Conservation (phyloP, 78 protist genomes). For the Planoprotostelium fungivorum region DNA sequence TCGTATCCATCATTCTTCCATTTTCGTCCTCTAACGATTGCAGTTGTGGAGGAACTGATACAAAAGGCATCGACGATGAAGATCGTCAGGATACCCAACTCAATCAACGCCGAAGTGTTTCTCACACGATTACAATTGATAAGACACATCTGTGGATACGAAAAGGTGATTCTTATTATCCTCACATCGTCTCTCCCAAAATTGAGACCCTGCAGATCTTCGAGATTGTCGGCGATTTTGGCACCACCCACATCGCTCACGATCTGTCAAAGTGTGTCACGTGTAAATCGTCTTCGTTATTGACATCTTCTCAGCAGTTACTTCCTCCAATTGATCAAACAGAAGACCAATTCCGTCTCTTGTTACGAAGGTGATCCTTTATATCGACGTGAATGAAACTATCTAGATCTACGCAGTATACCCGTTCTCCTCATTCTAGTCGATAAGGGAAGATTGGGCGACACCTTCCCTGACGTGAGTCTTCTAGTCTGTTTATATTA, state of each 20-base stretch:
- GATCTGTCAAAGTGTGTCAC: background rate
- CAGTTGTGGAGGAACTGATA: too few relatives aligned
- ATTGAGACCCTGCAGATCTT: too few relatives aligned
- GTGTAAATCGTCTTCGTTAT: background rate
- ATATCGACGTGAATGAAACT: too few relatives aligned
- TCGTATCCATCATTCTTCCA: too few relatives aligned
- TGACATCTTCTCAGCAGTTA: too few relatives aligned
- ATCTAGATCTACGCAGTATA: slow-evolving; percentile 14
- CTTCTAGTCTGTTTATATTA: too few relatives aligned
- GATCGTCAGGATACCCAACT: background rate
- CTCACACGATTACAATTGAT: background rate
- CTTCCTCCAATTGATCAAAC: too few relatives aligned
- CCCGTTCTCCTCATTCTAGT: slow-evolving; percentile 12
- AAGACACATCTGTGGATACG: background rate
- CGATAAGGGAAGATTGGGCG: slow-evolving; percentile 45
- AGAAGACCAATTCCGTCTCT: background rate
- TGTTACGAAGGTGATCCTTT: background rate
- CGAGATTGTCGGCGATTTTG: too few relatives aligned
- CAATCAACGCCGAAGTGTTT: background rate
- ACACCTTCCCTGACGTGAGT: slow-evolving; percentile 37
- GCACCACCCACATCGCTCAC: background rate
- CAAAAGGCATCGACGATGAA: too few relatives aligned
- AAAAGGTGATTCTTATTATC: too few relatives aligned
- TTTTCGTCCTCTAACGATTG: too few relatives aligned
- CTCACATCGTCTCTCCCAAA: too few relatives aligned